Base-by-base conservation (phyloP, 768 basidiomycete species). In the Termitomyces eurrhizus region DNA sequence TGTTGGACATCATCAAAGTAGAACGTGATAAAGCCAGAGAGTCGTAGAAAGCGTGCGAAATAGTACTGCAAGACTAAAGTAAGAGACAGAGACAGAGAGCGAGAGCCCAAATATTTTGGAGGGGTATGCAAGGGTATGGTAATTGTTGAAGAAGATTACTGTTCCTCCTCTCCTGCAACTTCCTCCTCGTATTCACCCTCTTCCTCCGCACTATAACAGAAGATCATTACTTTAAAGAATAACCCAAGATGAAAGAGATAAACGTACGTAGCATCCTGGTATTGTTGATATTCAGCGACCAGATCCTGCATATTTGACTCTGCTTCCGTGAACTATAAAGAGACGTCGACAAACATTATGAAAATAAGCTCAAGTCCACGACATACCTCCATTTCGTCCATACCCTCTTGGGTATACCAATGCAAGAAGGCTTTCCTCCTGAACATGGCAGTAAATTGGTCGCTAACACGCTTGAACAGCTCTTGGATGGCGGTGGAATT, bases 291-390 rank as follows among this genome's bases (percentile, higher is more conserved):
- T 78, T 98, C 96, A 55, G 95, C 93, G 62, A 98, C 92, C 65
- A 98, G 81, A 80, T 98, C 96, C 74, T 97, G 94, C 94, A 98
- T 95, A 85, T 98, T 98, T 65, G 92, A 95, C 78, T 98, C 95
- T 59, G 95, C 96, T 76, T 98, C 96, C 64, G 96, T 95, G 85
- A 98, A 94, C 85, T 87, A 66, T 13, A 66, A 63, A 52, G 21
- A 29, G 18, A 53, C 24, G 51, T 57, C 24, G 62, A 54, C n/a
- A 21, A 48, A 52, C 37, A 37, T 4, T 39, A 21, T 6, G 21
- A 9, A 2, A 36, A 39, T 1, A n/a, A 44, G 32, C 24, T 33
- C 21, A 4, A 33, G 26, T 5, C 9, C 39, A 21, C 48, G 24
- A 72, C 80, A 49, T 55, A 83, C 83, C 82, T 95, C 92, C 92